Evolutionary conservation across 768 basidiomycete genomes (phyloP), one percentile per base, ranked within the genome.

Genomic region (Amanita exitialis): DNA sequence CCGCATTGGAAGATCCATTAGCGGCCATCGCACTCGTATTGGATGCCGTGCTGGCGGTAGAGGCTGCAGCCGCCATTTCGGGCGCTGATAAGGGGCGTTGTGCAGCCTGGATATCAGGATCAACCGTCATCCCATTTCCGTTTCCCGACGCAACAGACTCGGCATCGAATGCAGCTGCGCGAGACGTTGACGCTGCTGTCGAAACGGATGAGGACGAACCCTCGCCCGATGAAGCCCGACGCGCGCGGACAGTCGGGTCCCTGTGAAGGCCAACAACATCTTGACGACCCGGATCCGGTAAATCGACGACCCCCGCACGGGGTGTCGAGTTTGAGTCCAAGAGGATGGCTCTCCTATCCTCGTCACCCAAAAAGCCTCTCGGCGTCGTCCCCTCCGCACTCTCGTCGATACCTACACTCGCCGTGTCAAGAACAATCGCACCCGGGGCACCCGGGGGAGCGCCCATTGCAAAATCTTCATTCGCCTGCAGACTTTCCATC

Each of bases 401-500:
- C 27, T 62, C 67, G 13, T 60, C 64, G 44, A 86, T 79, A 15
- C 50, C 50, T 0, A 51, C 49, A 7, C 39, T 38, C 6, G 38
- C 12, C n/a, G 49, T 43, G n/a, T 50, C 49, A 10, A 50, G 38
- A 8, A 50, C 43, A 16, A 51, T 51, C 0, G 89, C 90, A 45
- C 90, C 90, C 0, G 90, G 90, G 0, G 90, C 89, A 35, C 89
- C 89, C 7, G 90, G 90, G 1, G 90, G 90, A 0, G 90, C 90
- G 43, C 90, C 90, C 83, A 90, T 88, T 4, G 84, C 86, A 56
- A 91, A 87, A 63, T 88, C 87, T 57, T 92, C 90, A 54, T 90
- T 90, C n/a, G 79, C 75, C 36, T 88, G 86, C 37, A 90, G 66
- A 3, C 78, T 78, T 6, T 87, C 86, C 36, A 90, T 80, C 1